Evolutionary conservation across 2,329 filamentous ascomycete genomes (phyloP).

Genomic region (Allantophomopsis cytisporea): DNA sequence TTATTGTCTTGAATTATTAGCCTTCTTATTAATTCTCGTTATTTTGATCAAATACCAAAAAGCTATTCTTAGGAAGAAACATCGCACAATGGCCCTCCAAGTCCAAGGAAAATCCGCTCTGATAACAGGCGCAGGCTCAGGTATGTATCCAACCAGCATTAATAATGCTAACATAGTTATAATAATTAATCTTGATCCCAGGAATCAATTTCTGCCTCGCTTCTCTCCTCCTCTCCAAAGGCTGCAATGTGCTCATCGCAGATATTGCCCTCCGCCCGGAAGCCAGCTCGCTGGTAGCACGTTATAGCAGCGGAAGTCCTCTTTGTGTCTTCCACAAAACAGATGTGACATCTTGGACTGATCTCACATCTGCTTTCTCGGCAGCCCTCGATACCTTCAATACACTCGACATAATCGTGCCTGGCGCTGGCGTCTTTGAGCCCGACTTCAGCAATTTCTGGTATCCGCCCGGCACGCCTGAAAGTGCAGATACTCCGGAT

Average conservation of each 20-base stretch:
- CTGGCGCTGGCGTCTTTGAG: constrained; percentile 32
- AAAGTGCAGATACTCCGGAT: constrained; percentile 24
- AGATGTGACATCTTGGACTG: constrained; percentile 28
- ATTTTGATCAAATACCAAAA: too few species aligned
- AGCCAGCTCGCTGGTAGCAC: constrained; percentile 19
- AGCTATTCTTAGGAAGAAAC: not conserved
- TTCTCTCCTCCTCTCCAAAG: constrained; percentile 23
- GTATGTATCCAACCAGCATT: constrained; percentile 17
- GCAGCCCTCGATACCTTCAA: constrained; percentile 21
- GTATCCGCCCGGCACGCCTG: constrained; percentile 26
- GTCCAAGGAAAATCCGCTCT: constrained; percentile 9
- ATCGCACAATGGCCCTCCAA: constrained; percentile 6
- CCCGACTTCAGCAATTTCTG: constrained; percentile 31
- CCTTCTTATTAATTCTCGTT: too few species aligned
- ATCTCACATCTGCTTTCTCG: constrained; percentile 22
- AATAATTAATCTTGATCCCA: not conserved
- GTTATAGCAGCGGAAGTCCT: not conserved
- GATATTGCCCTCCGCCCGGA: constrained; percentile 28
- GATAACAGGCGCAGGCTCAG: constrained; percentile 12
- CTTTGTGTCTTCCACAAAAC: constrained; percentile 27
- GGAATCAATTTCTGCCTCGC: constrained; percentile 29
- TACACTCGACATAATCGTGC: constrained; percentile 22
- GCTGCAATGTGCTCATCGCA: constrained; percentile 30
- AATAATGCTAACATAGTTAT: not conserved
- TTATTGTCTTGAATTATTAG: too few species aligned